Base-by-base conservation (phyloP, 768 basidiomycete genomes). In the Clitopilus hobsonii region DNA sequence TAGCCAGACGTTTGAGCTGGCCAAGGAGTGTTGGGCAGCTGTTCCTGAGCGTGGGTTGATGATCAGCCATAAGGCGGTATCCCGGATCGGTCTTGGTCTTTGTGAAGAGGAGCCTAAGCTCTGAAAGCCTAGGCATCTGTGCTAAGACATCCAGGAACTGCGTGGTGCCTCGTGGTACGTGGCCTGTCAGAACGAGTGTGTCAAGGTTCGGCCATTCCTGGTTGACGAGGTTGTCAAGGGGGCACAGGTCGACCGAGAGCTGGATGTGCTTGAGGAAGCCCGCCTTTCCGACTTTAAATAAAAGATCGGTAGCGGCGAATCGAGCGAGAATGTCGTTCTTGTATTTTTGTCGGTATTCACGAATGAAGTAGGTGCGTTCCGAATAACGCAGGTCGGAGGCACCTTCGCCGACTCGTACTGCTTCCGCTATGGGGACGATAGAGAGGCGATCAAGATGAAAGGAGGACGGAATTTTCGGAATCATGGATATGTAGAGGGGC, bases 391-490 rank as follows among this genome's bases (percentile, higher is more conserved):
- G 55, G 45, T 75, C 67, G 54, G 68, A 73, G 1, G 74, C 71
- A 1, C 74, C 74, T 51, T 77, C 74, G 1, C 76, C 76, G 1
- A 74, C 66, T 1, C 74, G 69, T 14, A 73, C 66, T 3, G 71
- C 74, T 57, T 77, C 72, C 2, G 65, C 72, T 5, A 77, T 74
- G 6, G 73, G 72, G 11, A 70, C 66, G 48, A 76, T 62, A 16
- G 71, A 58, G 6, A 77, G 50, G 1, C 68, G 59, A 49, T 72
- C 68, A 25, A 76, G 67, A 51, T 64, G 61, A 56, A 71, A 73
- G 6, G 60, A 55, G 2, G 59, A 27, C 0, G 73, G 72, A 1
- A 71, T 55, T 36, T 60, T 61, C 2, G 71, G 70, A 38, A 70
- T 59, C 60, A 69, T 67, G 38, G 65, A 62, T n/a, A 68, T 63